phyloP scores from a whole-genome alignment of 148 eudicot genomes.

The Vaccinium myrtillus region DNA sequence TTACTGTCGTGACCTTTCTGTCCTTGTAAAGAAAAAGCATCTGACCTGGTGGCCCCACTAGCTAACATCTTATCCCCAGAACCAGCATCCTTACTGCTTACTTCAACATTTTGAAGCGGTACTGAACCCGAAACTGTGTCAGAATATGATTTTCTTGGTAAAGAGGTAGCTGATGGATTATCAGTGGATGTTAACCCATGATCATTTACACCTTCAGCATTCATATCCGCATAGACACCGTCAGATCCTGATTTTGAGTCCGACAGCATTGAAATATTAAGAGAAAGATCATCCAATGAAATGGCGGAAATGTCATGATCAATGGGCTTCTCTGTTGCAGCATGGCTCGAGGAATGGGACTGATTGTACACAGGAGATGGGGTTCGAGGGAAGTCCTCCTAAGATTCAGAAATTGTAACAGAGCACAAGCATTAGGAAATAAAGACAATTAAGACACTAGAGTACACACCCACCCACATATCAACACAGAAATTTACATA shows the following conservation, averaged over 20 bases:
- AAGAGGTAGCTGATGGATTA: slow-evolving; percentile 13
- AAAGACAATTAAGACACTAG: slow-evolving; percentile 5
- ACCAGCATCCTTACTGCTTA: slow-evolving; percentile 12
- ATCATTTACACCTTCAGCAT: slow-evolving; percentile 14
- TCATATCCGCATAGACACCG: slow-evolving; percentile 13
- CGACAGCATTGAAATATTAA: slow-evolving; percentile 19
- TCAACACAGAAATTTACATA: neutral
- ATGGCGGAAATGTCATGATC: slow-evolving; percentile 34
- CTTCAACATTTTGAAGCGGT: slow-evolving; percentile 15
- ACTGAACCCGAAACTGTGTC: neutral
- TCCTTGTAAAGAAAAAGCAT: slow-evolving; percentile 19
- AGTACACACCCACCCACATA: neutral
- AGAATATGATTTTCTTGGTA: slow-evolving; percentile 14
- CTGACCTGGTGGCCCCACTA: slow-evolving; percentile 18
- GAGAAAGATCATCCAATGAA: slow-evolving; percentile 39
- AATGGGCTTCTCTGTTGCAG: slow-evolving; percentile 36
- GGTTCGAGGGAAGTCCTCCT: slow-evolving; percentile 59
- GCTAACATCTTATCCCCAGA: slow-evolving; percentile 10
- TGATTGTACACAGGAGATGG: slow-evolving; percentile 51
- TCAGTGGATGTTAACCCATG: slow-evolving; percentile 12
- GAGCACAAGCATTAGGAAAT: slow-evolving; percentile 3
- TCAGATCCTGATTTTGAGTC: slow-evolving; percentile 18
- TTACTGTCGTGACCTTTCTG: slow-evolving; percentile 11
- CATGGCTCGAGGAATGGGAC: slow-evolving; percentile 35
- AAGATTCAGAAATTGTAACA: slow-evolving; percentile 22